Base-by-base conservation (phyloP, 768 basidiomycete genomes). In the Myochromella boudieri region DNA sequence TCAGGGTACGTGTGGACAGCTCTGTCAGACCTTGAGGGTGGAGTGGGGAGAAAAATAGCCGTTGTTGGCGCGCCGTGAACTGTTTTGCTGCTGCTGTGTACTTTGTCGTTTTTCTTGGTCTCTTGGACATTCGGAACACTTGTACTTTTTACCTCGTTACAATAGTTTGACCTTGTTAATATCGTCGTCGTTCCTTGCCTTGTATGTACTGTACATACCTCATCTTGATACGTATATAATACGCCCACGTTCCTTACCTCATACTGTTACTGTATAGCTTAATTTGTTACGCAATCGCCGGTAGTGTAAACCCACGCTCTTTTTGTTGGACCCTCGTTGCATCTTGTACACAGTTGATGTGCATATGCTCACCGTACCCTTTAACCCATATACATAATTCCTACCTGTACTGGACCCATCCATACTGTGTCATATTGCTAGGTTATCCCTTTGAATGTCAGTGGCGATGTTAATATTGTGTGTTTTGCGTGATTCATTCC, bases 1-100 rank as follows among this genome's bases (percentile, higher is more conserved):
- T 43, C 8, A 27, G 46, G 38, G 38, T 46, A 18, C 22, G 45
- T 20, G 39, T 27, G 32, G 27, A 47, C 28, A 47, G 46, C 32
- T 22, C n/a, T 4, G 46, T 41, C 26, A 6, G 38, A 12, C n/a
- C 3, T 20, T 29, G 3, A 34, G 27, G 6, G 28, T 20, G 15
- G 6, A 9, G 40, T 17, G 3, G 21, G 25, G 3, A 27, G n/a
- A 18, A 29, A 3, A 29, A 15, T n/a, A n/a, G n/a, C n/a, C n/a
- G n/a, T n/a, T n/a, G n/a, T n/a, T n/a, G n/a, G n/a, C n/a, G n/a
- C n/a, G n/a, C n/a, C n/a, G n/a, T n/a, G n/a, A n/a, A n/a, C 33
- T 18, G 5, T 17, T 33, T 33, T 18, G 3, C 20, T 34, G 14
- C 12, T 36, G n/a, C 6, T 6, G 5, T 21, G 36, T 21, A 4